These are phyloP conservation scores for Phoenix dactylifera DNA, from an alignment of 176 grass and related monocot species.

Conservation along the genomic window DNA sequence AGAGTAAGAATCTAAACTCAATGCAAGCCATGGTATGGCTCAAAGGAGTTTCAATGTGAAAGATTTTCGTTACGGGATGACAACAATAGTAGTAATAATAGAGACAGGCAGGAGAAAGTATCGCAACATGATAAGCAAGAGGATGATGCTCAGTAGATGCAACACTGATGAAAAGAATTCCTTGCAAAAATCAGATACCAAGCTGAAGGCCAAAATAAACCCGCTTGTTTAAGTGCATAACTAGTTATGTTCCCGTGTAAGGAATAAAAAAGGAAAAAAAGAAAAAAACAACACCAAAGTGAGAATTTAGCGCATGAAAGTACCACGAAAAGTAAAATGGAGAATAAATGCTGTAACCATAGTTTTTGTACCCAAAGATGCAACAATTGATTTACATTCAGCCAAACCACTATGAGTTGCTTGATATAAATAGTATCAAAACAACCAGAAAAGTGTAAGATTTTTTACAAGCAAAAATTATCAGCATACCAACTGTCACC, in stretches of 20 bases:
- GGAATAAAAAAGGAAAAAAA: background rate
- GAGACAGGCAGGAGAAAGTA: conserved; percentile 10
- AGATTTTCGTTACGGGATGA: background rate
- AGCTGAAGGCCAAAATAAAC: background rate
- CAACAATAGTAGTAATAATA: conserved; percentile 2
- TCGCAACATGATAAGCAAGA: background rate
- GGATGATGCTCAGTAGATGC: conserved; percentile 6
- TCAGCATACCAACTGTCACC: no score
- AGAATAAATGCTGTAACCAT: conserved; percentile 7
- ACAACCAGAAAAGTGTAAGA: no score
- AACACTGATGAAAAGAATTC: background rate
- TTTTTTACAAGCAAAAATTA: no score
- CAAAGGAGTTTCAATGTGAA: conserved; percentile 12
- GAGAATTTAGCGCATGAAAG: background rate
- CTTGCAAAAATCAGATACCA: background rate
- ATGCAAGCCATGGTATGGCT: conserved; percentile 30
- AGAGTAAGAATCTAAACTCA: conserved; percentile 35
- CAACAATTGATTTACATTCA: conserved; percentile 8
- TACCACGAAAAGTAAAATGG: background rate
- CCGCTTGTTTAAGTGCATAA: conserved; percentile 8
- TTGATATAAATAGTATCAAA: background rate
- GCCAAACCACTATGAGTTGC: background rate
- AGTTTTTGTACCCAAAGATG: background rate
- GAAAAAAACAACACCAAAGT: background rate
- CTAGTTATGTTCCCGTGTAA: conserved; percentile 2